Evolutionary conservation across 1,284 basidiomycete genomes (phyloP), one percentile per base, ranked within the genome.

Genomic region (Ceratorhiza oryzae-sativae): DNA sequence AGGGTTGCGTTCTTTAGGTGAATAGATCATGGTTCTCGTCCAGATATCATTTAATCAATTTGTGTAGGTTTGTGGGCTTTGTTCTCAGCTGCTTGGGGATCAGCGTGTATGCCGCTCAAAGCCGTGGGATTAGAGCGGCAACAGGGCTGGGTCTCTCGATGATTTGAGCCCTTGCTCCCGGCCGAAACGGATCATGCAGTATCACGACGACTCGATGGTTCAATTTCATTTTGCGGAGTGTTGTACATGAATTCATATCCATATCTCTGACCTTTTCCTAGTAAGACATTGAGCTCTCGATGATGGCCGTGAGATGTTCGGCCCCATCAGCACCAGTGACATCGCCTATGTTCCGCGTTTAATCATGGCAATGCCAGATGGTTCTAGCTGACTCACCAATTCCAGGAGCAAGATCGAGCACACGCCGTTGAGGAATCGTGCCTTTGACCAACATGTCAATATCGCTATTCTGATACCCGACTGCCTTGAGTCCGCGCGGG

Each of bases 321-420:
- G 84, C 86, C 71, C 93, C 93, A 79, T 95, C 91, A 71, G 89
- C 88, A 53, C 90, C 91, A 45, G 86, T 87, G 42, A 94, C 84
- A 78, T 94, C 87, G 20, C 74, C 74, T 65, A 30, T 18, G 27
- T 20, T 9, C 13, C 15, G 20, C 8, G 74, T 74, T 39, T 30
- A 36, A 25, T n/a, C 2, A 23, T 6, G 9, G 20, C 5, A 1
- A 15, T 23, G 9, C 12, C 13, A 6, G 2, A 10, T 32, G 18
- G 3, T 30, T 23, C 6, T 34, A 27, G 8, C 10, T 53, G 23
- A 45, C 71, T 53, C 49, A 72, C 92, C 91, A 75, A 93, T 89
- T 48, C 91, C 90, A 41, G 94, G 94, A 8, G 93, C 94, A 23
- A 96, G 84, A 79, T 95, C 94, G 75, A 97, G 81, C 20, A 97